Evolutionary conservation across 371 early-diverging fungal genomes (phyloP).

Genomic region (Homolaphlyctis polyrhiza): DNA sequence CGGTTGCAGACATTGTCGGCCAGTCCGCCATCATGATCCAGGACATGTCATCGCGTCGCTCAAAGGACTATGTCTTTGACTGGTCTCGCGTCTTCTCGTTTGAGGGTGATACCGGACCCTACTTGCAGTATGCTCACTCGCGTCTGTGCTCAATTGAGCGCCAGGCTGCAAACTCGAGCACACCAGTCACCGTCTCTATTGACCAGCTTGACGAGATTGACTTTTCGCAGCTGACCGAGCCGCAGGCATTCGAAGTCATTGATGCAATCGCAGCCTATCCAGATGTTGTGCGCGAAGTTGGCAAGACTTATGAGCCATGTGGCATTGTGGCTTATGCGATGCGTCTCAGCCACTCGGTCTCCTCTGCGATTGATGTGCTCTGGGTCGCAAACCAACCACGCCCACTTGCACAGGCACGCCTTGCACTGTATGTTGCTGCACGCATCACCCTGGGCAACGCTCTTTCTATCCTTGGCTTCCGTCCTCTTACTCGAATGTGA

Average conservation of each 20-base stretch:
- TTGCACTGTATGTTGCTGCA: constrained; percentile 71
- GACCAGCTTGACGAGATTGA: constrained; percentile 11
- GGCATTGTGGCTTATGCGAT: constrained; percentile 90
- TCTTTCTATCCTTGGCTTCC: constrained; percentile 69
- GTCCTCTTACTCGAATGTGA: constrained; percentile 88
- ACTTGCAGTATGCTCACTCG: constrained; percentile 97
- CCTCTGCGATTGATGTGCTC: constrained; percentile 74
- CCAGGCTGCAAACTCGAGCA: constrained; percentile 9
- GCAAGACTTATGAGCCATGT: constrained; percentile 80
- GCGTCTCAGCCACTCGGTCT: constrained; percentile 80
- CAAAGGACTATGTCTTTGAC: constrained; percentile 97
- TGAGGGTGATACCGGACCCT: constrained; percentile 99
- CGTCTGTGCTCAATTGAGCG: constrained; percentile 95
- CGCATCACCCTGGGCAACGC: constrained; percentile 75
- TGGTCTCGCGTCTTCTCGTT: constrained; percentile 94
- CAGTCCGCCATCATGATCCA: constrained; percentile 91
- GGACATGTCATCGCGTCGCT: constrained; percentile 93
- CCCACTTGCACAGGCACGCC: constrained; percentile 76
- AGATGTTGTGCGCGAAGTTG: constrained; percentile 62
- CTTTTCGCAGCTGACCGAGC: constrained; percentile 57
- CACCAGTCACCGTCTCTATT: not conserved
- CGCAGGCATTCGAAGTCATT: constrained; percentile 67
- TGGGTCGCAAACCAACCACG: constrained; percentile 75
- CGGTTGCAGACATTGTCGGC: constrained; percentile 70
- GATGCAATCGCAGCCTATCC: constrained; percentile 89